These are phyloP conservation scores for Cyclotella cryptica DNA, from an alignment of 108 stramenopile species.

Conservation along the genomic window DNA sequence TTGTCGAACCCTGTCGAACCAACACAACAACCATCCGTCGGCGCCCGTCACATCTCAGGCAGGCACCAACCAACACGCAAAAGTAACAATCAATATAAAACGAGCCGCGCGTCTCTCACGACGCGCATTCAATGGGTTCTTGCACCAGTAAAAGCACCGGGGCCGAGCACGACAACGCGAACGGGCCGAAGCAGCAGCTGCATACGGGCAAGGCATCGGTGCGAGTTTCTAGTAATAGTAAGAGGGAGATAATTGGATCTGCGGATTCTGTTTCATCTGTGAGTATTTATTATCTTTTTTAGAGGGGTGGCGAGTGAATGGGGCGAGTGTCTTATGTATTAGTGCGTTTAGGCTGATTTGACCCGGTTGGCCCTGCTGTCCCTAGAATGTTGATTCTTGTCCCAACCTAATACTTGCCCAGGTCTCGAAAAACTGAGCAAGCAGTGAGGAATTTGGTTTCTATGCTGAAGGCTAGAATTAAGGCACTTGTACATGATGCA, in stretches of 20 bases:
- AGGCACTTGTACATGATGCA: too few species aligned
- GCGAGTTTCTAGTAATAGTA: not conserved
- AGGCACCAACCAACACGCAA: too few species aligned
- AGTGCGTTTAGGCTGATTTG: not conserved
- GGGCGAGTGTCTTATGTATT: not conserved
- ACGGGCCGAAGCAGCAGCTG: conserved; percentile 8
- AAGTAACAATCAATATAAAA: not conserved
- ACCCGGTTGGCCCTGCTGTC: too few species aligned
- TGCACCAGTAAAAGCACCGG: conserved; percentile 41
- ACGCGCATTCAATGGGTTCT: conserved; percentile 42
- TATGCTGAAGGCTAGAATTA: too few species aligned
- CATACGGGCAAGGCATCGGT: conserved; percentile 20
- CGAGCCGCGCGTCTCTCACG: conserved; percentile 20
- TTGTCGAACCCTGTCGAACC: too few species aligned
- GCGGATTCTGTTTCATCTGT: not conserved
- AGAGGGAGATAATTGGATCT: not conserved
- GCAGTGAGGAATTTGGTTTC: too few species aligned
- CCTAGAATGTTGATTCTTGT: too few species aligned
- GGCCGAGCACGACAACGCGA: conserved; percentile 10
- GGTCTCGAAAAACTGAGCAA: too few species aligned
- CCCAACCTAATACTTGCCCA: too few species aligned
- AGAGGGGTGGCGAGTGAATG: not conserved
- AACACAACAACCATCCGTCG: too few species aligned
- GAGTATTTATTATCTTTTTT: not conserved
- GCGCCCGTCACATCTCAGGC: too few species aligned